A percentile compares a stretch with the other conserved stretches of the same genome.
phyloP scores from a whole-genome alignment of 2,329 filamentous ascomycete genomes.

The Corniculantispora saksenae region DNA sequence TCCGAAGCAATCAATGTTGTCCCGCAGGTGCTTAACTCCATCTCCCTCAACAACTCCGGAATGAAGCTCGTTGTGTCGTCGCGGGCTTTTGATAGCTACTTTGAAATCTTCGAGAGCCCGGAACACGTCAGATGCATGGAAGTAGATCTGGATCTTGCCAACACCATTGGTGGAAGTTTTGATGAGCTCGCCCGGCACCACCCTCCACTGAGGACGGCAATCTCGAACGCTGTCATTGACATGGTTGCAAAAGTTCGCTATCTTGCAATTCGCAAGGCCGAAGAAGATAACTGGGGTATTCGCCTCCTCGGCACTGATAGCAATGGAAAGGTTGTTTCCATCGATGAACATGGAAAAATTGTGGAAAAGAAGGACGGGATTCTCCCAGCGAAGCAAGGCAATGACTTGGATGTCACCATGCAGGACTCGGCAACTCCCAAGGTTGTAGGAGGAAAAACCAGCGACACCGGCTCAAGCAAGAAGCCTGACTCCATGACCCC shows the following conservation, averaged over 20 bases:
- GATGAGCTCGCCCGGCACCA: conserved; percentile 96
- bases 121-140: conserved; percentile 84
- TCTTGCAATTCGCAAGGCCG: conserved; percentile 70
- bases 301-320: conserved; percentile 69
- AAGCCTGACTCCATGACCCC: conserved; percentile 52
- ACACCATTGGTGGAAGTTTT: conserved; percentile 77
- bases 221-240: conserved; percentile 81
- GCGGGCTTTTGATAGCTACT: conserved; percentile 78
- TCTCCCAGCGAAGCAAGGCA: conserved; percentile 43
- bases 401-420: conserved; percentile 65
- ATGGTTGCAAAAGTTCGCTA: conserved; percentile 83
- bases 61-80: conserved; percentile 86
- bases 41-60: conserved; percentile 85
- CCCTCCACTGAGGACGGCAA: conserved; percentile 75
- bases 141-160: conserved; percentile 67
- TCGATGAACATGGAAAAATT: conserved; percentile 55
- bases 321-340: conserved; percentile 52
- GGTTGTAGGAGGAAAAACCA: not conserved
- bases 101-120: conserved; percentile 95
- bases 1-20: conserved; percentile 85
- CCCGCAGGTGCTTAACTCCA: conserved; percentile 86
- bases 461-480: conserved; percentile 22
- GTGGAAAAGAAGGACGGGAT: conserved; percentile 29
- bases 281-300: conserved; percentile 70
- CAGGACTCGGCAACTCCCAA: conserved; percentile 46